These are phyloP conservation scores for Galeopsis tetrahit DNA, from an alignment of 257 asterid species.

Conservation along the genomic window DNA sequence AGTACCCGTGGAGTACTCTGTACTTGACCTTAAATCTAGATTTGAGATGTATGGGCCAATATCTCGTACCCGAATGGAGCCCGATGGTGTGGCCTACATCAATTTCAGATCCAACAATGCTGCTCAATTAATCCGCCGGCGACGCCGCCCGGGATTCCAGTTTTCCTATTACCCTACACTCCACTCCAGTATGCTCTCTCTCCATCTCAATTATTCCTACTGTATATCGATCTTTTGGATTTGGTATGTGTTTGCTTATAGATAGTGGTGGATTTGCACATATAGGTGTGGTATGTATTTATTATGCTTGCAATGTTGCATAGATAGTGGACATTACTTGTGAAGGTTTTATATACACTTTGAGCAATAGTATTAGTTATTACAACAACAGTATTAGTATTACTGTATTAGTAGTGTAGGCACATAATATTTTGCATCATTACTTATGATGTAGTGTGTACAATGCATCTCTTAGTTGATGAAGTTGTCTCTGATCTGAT, in stretches of 20 bases:
- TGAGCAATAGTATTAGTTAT: too few species aligned
- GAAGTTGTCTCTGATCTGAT: neutral
- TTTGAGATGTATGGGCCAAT: slow-evolving; percentile 91
- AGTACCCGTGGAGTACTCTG: slow-evolving; percentile 79
- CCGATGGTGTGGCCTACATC: too few species aligned
- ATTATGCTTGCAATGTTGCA: neutral
- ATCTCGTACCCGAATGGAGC: slow-evolving; percentile 82
- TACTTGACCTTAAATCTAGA: slow-evolving; percentile 86
- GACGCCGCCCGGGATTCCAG: slow-evolving; percentile 72
- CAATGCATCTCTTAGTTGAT: neutral
- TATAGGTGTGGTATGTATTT: neutral
- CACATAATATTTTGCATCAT: too few species aligned
- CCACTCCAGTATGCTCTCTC: too few species aligned
- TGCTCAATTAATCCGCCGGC: slow-evolving; percentile 75
- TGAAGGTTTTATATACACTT: too few species aligned
- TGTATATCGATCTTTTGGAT: neutral
- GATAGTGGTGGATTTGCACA: neutral
- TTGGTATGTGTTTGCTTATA: neutral
- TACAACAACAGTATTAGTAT: too few species aligned
- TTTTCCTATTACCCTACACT: slow-evolving; percentile 69
- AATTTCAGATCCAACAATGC: slow-evolving; percentile 72
- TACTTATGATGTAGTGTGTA: neutral
- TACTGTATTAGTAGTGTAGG: too few species aligned
- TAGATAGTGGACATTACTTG: neutral
- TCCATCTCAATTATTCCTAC: slow-evolving; percentile 15